Evolutionary conservation across 768 basidiomycete species (phyloP).

Genomic region (Amyloporia xantha): DNA sequence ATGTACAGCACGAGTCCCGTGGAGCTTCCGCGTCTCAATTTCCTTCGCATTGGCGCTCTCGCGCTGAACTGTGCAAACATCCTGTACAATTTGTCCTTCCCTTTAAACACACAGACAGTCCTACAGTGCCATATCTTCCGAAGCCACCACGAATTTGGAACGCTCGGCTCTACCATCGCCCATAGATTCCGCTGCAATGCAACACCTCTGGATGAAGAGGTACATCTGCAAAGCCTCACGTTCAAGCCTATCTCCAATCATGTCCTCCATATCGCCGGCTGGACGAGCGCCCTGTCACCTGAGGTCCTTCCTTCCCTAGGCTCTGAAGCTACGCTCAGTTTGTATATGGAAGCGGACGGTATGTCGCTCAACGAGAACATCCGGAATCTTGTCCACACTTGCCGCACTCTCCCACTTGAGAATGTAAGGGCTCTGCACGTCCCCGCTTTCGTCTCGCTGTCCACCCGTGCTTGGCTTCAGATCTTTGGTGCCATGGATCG

Average conservation of each 20-base stretch:
- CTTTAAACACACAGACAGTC: neutral
- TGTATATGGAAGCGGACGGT: neutral
- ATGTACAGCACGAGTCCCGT: neutral
- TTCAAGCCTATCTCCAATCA: neutral
- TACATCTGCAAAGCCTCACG: neutral
- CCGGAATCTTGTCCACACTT: neutral
- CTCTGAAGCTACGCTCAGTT: neutral
- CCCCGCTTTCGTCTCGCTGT: neutral
- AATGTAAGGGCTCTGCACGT: neutral
- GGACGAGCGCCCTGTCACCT: neutral
- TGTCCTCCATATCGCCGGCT: neutral
- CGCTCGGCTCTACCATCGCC: neutral
- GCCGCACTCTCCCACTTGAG: neutral
- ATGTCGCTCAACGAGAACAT: neutral
- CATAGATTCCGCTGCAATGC: neutral
- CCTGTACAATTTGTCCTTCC: conserved; percentile 2
- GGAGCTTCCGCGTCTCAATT: neutral
- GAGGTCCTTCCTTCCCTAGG: neutral
- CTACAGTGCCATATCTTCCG: neutral
- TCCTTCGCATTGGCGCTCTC: conserved; percentile 1
- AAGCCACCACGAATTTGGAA: neutral
- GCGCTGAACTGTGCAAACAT: conserved; percentile 1
- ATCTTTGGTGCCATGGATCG: neutral
- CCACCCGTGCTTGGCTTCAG: neutral
- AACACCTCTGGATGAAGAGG: neutral